These are phyloP conservation scores for Sporothrix pseudoabietina DNA, from an alignment of 2,329 filamentous ascomycete species.

Conservation along the genomic window DNA sequence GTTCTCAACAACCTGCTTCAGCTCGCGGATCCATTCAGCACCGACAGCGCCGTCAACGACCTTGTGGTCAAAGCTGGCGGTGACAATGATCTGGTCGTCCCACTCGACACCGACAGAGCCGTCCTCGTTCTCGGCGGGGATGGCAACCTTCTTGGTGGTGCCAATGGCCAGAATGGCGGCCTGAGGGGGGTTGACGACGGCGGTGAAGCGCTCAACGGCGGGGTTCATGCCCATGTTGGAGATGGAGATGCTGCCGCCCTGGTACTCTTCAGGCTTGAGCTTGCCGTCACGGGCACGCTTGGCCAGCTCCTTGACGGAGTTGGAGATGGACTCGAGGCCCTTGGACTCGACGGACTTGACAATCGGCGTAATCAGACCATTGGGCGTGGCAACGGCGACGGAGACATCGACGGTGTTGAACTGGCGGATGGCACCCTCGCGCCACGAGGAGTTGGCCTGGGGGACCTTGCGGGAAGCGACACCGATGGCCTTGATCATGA, in stretches of 20 bases:
- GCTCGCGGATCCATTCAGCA: constrained; percentile 92
- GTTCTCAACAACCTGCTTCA: constrained; percentile 98
- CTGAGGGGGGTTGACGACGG: constrained; percentile 98
- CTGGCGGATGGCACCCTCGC: constrained; percentile 85
- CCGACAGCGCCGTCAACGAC: constrained; percentile 95
- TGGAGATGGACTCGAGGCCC: constrained; percentile 85
- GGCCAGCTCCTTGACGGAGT: constrained; percentile 90
- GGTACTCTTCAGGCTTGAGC: constrained; percentile 99
- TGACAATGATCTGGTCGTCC: constrained; percentile 97
- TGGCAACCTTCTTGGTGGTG: constrained; percentile 90
- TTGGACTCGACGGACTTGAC: constrained; percentile 85
- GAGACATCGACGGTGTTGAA: constrained; percentile 93
- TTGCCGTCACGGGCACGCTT: constrained; percentile 96
- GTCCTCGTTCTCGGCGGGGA: constrained; percentile 83
- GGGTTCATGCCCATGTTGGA: constrained; percentile 99
- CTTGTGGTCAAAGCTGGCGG: constrained; percentile 98
- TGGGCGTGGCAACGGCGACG: constrained; percentile 90
- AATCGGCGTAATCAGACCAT: constrained; percentile 95
- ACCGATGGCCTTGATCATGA: constrained; percentile 94
- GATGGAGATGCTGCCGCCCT: constrained; percentile 98
- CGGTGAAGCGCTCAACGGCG: constrained; percentile 94
- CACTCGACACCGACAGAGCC: constrained; percentile 75
- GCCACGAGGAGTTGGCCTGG: constrained; percentile 94
- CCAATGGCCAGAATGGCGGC: constrained; percentile 93
- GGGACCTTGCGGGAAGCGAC: constrained; percentile 91